Evolutionary conservation across 2,329 filamentous ascomycete genomes (phyloP).

Genomic region (Colletotrichum musicola): DNA sequence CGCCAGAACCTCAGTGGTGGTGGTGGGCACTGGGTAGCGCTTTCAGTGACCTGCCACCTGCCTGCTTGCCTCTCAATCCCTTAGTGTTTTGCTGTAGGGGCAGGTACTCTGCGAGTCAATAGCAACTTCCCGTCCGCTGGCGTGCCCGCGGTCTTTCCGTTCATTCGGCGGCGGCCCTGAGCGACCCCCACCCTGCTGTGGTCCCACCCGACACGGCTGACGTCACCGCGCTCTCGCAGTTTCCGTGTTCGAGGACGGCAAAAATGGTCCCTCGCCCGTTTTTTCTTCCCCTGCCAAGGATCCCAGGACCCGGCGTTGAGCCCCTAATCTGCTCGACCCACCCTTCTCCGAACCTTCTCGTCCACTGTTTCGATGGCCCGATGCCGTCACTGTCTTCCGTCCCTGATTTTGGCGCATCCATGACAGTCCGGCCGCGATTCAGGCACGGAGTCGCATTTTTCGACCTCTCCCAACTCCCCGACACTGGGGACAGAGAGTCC

Average conservation of each 20-base stretch:
- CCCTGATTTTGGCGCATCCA: constrained; percentile 23
- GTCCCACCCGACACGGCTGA: constrained; percentile 21
- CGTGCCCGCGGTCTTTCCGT: not conserved
- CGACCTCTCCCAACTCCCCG: constrained; percentile 14
- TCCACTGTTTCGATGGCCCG: constrained; percentile 21
- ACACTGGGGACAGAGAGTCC: not conserved
- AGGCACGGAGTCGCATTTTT: constrained; percentile 24
- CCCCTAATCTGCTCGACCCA: constrained; percentile 35
- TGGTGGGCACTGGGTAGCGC: too few relatives aligned
- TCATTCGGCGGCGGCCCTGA: constrained; percentile 2
- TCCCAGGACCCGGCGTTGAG: constrained; percentile 24
- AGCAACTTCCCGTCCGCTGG: not conserved
- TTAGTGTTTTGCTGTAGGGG: too few relatives aligned
- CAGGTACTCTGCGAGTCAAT: too few relatives aligned
- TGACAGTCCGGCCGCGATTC: constrained; percentile 3
- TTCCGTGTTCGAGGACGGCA: constrained; percentile 26
- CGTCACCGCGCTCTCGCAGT: constrained; percentile 25
- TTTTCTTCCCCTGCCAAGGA: constrained; percentile 37
- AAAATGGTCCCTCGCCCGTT: constrained; percentile 27
- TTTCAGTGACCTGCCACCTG: too few relatives aligned
- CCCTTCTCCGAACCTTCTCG: constrained; percentile 29
- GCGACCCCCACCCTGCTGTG: constrained; percentile 27
- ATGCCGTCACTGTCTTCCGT: constrained; percentile 34
- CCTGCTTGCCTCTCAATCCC: too few relatives aligned
- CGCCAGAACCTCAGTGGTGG: too few relatives aligned